Percentiles rank a stretch among this genome's conserved stretches.
phyloP scores from a whole-genome alignment of 176 grass and related monocot genomes.

The Hyparrhenia diplandra region DNA sequence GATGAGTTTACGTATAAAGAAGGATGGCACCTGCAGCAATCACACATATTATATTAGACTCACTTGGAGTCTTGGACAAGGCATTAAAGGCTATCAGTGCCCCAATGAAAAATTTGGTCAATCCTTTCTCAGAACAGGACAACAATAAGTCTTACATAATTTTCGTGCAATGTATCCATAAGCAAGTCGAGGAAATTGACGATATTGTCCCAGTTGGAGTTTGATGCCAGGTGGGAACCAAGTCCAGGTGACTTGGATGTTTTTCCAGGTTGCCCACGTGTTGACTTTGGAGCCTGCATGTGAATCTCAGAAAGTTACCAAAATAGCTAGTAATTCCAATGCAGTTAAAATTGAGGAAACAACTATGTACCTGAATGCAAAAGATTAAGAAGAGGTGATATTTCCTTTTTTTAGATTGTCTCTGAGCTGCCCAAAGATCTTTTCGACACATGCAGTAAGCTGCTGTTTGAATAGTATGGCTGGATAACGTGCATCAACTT shows the following conservation, averaged over 20 bases:
- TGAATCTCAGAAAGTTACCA: conserved; percentile 13
- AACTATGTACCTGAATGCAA: conserved; percentile 85
- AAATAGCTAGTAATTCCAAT: neutral
- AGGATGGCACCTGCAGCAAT: conserved; percentile 78
- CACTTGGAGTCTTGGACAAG: neutral
- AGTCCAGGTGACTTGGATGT: conserved; percentile 63
- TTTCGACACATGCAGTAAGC: conserved; percentile 89
- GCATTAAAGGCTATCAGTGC: conserved; percentile 10
- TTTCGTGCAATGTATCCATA: conserved; percentile 65
- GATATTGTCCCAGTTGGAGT: conserved; percentile 80
- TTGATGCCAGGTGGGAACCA: conserved; percentile 45
- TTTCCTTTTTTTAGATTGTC: conserved; percentile 97
- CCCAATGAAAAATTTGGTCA: neutral
- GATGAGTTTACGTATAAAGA: conserved; percentile 96
- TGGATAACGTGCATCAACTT: conserved; percentile 89
- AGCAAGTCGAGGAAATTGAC: conserved; percentile 87
- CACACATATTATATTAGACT: conserved; percentile 19
- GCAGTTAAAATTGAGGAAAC: neutral
- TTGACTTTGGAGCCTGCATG: conserved; percentile 84
- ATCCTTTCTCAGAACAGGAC: neutral
- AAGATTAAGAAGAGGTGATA: conserved; percentile 77
- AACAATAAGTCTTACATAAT: conserved; percentile 56
- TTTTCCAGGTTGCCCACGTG: conserved; percentile 62
- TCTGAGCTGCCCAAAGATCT: conserved; percentile 92
- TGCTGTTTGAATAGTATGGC: conserved; percentile 98